Conservation (phyloP, 257 asterid genomes). For the Anisodus tanguticus region DNA sequence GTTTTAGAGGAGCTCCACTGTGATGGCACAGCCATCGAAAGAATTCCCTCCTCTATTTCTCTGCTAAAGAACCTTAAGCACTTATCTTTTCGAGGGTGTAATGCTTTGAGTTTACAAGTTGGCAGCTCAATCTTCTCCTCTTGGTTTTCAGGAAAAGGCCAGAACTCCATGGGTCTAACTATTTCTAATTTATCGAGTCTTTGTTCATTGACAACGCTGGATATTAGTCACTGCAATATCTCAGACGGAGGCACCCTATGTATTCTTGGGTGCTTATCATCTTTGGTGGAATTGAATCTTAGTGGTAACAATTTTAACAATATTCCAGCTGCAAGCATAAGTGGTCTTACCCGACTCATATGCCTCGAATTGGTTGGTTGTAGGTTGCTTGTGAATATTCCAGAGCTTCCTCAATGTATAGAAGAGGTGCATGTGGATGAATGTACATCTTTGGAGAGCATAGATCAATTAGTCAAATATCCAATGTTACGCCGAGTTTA, state of each 20-base stretch:
- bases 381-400: neutral
- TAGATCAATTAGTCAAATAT: neutral
- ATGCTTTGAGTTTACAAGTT: neutral
- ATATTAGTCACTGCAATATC: conserved; percentile 29
- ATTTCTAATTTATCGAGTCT: neutral
- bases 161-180: neutral
- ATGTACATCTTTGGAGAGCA: conserved; percentile 26
- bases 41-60: conserved; percentile 11
- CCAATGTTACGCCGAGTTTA: neutral
- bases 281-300: conserved; percentile 22
- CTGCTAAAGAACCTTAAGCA: conserved; percentile 17
- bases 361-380: conserved; percentile 25
- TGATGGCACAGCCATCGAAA: conserved; percentile 4
- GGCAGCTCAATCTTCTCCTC: neutral
- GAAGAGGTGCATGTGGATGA: conserved; percentile 5
- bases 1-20: conserved; percentile 26
- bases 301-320: conserved; percentile 23
- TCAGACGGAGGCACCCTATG: conserved; percentile 10
- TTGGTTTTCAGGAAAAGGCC: neutral
- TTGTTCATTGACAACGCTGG: conserved; percentile 18
- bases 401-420: conserved; percentile 30
- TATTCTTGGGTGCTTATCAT: conserved; percentile 14
- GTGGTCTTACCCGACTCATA: conserved; percentile 23
- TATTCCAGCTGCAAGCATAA: conserved; percentile 14
- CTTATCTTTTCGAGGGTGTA: conserved; percentile 25